Percentiles rank a stretch among this genome's conserved stretches.
phyloP scores from a whole-genome alignment of 345 rosid species.

The Eucalyptus viminalis region DNA sequence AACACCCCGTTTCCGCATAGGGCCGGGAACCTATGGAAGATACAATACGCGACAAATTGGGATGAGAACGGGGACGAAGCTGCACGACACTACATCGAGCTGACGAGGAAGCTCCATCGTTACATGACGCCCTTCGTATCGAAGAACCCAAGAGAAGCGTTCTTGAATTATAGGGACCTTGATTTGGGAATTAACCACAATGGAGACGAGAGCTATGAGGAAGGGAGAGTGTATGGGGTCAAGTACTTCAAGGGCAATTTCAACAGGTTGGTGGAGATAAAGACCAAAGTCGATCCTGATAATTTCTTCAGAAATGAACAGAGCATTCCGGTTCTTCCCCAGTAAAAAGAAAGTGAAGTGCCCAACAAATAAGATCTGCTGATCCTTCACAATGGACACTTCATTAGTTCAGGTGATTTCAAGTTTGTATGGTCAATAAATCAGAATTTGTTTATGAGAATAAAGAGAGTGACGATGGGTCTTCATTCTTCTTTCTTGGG shows the following conservation, averaged over 20 bases:
- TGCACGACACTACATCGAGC: neutral
- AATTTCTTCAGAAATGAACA: conserved; percentile 61
- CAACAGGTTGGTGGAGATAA: conserved; percentile 32
- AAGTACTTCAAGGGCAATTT: conserved; percentile 44
- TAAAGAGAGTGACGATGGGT: neutral
- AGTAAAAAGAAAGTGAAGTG: neutral
- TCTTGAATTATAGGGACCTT: conserved; percentile 56
- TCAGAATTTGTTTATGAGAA: neutral
- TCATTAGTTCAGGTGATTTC: neutral
- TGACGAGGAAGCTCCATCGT: conserved; percentile 29
- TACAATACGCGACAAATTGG: conserved; percentile 28
- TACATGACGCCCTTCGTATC: conserved; percentile 53
- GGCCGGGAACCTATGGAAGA: conserved; percentile 28
- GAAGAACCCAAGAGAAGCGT: conserved; percentile 36
- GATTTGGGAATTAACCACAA: conserved; percentile 40
- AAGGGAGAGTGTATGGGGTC: conserved; percentile 34
- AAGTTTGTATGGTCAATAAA: neutral
- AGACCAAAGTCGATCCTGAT: conserved; percentile 37
- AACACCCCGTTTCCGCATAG: conserved; percentile 48
- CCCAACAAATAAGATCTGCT: neutral
- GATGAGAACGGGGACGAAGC: conserved; percentile 7
- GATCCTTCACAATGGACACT: neutral
- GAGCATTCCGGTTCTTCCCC: conserved; percentile 38
- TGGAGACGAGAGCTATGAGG: conserved; percentile 1
- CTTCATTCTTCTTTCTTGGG: neutral